Evolutionary conservation across 148 eudicot genomes (phyloP), one percentile per base, ranked within the genome.

Genomic region (Oxyria digyna): DNA sequence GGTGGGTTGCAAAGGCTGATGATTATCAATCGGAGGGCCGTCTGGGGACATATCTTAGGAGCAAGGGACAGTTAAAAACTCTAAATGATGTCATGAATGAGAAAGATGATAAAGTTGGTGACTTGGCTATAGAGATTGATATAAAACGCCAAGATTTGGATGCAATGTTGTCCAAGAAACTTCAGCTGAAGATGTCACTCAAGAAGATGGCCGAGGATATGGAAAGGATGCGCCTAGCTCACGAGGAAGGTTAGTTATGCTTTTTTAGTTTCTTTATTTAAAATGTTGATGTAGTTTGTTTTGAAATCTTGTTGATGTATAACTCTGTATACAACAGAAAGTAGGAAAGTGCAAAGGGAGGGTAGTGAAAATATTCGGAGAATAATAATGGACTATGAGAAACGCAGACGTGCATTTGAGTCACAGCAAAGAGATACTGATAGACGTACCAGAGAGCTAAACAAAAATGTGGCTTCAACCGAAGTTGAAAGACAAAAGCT

Each of bases 401-500:
- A 67, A 75, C 78, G 88, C 74, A 85, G 73, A 40, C 43, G 54
- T 66, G 91, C 88, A 55, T 71, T 94, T 82, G 93, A 88, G 75
- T 46, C 48, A 10, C 81, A 81, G 82, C 84, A 70, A 65, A 83
- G 59, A 68, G 74, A 85, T 66, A 83, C 85, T 66, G 92, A 90
- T 74, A 65, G 78, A 20, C 82, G 96, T 75, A 75, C 84, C 67
- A 88, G 83, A 68, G 83, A 94, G 63, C 75, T 88, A 70, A 81
- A 83, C 65, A 88, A 74, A 37, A 84, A 87, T 62, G 93, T 88
- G 76, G 84, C 86, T n/a, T 45, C 80, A 35, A 94, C 96, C 67
- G 96, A 88, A 68, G 84, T 88, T 7, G 98, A 93, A 70, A 83
- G 84, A 42, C 87, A 73, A 66, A 89, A 87, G 62, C 89, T 94